Evolutionary conservation across 2,329 filamentous ascomycete genomes (phyloP).

Genomic region (Ceratocystis cacaofunesta): DNA sequence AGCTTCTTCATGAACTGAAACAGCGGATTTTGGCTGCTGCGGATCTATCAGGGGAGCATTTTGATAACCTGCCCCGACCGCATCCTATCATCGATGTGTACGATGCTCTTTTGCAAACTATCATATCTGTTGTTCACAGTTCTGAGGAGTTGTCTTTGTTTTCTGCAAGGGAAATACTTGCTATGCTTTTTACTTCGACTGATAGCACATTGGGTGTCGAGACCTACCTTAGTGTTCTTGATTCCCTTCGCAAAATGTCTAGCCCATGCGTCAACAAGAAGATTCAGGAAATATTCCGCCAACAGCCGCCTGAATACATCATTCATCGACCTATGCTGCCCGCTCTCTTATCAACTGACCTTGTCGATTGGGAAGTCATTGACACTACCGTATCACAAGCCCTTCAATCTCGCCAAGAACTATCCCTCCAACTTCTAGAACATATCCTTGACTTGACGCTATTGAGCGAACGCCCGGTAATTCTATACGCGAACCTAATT

Average conservation of each 20-base stretch:
- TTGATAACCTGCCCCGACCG: slow-evolving; percentile 41
- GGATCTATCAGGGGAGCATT: slow-evolving; percentile 44
- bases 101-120: slow-evolving; percentile 45
- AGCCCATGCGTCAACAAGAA: slow-evolving; percentile 39
- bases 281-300: slow-evolving; percentile 40
- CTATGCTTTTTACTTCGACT: slow-evolving; percentile 39
- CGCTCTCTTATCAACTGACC: slow-evolving; percentile 43
- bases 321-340: slow-evolving; percentile 43
- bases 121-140: slow-evolving; percentile 47
- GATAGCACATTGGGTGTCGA: slow-evolving; percentile 45
- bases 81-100: slow-evolving; percentile 47
- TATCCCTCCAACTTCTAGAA: slow-evolving; percentile 65
- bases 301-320: slow-evolving; percentile 40
- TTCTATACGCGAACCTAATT: slow-evolving; percentile 73
- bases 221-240: slow-evolving; percentile 46
- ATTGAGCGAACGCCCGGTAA: slow-evolving; percentile 61
- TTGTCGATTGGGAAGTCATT: slow-evolving; percentile 48
- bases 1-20: slow-evolving; percentile 43
- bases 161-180: slow-evolving; percentile 45
- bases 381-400: slow-evolving; percentile 60
- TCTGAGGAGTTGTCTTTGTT: slow-evolving; percentile 45
- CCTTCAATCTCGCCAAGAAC: slow-evolving; percentile 53
- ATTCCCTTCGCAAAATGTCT: slow-evolving; percentile 45
- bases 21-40: slow-evolving; percentile 29
- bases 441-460: slow-evolving; percentile 65